These are phyloP conservation scores for Ceratocystis smalleyi DNA, from an alignment of 2,329 filamentous ascomycete species.

Conservation along the genomic window DNA sequence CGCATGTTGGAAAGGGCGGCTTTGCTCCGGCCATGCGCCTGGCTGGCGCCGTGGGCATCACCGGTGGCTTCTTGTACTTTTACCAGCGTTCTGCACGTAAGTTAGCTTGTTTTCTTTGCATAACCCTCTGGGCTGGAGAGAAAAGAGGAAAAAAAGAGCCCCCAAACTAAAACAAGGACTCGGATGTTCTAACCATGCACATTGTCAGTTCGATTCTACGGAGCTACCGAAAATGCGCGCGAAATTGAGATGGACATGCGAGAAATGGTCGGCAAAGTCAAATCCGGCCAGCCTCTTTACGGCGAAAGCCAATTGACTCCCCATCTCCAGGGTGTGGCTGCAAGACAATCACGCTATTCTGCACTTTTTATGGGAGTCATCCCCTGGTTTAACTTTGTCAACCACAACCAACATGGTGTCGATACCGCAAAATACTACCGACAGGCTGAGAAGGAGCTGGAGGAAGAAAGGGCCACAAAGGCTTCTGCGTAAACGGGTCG, in stretches of 20 bases:
- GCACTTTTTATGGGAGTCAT: conserved; percentile 69
- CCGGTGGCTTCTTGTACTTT: conserved; percentile 69
- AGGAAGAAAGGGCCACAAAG: conserved; percentile 43
- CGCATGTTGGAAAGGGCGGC: conserved; percentile 65
- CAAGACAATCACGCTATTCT: conserved; percentile 82
- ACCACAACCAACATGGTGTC: conserved; percentile 88
- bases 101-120: conserved; percentile 23
- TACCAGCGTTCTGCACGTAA: conserved; percentile 74
- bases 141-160: background rate
- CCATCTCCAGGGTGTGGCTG: conserved; percentile 86
- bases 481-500: conserved; percentile 7
- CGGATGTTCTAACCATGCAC: background rate
- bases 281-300: conserved; percentile 79
- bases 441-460: conserved; percentile 85
- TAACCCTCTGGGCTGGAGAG: background rate
- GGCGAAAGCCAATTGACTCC: conserved; percentile 62
- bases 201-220: conserved; percentile 75
- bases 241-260: conserved; percentile 94
- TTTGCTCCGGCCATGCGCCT: conserved; percentile 75
- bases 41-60: conserved; percentile 52
- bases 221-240: conserved; percentile 78
- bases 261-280: conserved; percentile 95
- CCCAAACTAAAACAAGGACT: background rate
- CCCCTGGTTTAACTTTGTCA: conserved; percentile 97
- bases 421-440: conserved; percentile 98